A percentile compares a stretch with the other conserved stretches of the same genome.
Conservation (phyloP, 108 stramenopile genomes). For the Chaetoceros muelleri region DNA sequence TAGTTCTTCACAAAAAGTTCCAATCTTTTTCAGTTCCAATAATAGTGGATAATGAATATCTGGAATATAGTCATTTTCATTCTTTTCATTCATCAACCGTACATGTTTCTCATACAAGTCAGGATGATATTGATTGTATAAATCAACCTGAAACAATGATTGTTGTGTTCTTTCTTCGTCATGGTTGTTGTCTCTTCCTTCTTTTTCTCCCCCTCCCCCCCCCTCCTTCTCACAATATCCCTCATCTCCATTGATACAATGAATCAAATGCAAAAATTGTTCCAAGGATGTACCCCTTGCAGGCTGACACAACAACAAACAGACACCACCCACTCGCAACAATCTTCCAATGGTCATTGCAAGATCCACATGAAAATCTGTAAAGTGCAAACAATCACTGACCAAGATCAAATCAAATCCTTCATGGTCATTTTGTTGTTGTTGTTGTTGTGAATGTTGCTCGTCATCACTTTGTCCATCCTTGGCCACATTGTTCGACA, state of each 20-base stretch:
- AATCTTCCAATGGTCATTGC: constrained; percentile 37
- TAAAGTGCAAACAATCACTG: constrained; percentile 76
- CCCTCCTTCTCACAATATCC: too few species aligned
- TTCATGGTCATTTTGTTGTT: too few species aligned
- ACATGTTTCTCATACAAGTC: constrained; percentile 19
- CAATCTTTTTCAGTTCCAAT: constrained; percentile 37
- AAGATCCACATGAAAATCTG: constrained; percentile 63
- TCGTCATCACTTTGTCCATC: too few species aligned
- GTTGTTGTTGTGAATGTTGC: too few species aligned
- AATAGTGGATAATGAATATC: constrained; percentile 50
- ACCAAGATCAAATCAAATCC: constrained; percentile 30
- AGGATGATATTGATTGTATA: constrained; percentile 20
- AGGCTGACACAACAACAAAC: constrained; percentile 69
- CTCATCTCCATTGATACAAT: constrained; percentile 25
- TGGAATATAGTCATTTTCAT: constrained; percentile 26
- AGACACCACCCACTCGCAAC: constrained; percentile 41
- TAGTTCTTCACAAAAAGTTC: constrained; percentile 26
- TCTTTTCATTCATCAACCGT: background rate
- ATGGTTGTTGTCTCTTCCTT: too few species aligned
- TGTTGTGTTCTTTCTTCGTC: background rate
- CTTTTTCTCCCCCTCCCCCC: too few species aligned
- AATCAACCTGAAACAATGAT: constrained; percentile 19
- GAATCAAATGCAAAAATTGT: constrained; percentile 43
- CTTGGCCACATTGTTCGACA: background rate
- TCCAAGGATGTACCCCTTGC: constrained; percentile 44